Evolutionary conservation across 2,329 filamentous ascomycete species (phyloP), one percentile per base, ranked within the genome.

Genomic region (Clonostachys rosea): DNA sequence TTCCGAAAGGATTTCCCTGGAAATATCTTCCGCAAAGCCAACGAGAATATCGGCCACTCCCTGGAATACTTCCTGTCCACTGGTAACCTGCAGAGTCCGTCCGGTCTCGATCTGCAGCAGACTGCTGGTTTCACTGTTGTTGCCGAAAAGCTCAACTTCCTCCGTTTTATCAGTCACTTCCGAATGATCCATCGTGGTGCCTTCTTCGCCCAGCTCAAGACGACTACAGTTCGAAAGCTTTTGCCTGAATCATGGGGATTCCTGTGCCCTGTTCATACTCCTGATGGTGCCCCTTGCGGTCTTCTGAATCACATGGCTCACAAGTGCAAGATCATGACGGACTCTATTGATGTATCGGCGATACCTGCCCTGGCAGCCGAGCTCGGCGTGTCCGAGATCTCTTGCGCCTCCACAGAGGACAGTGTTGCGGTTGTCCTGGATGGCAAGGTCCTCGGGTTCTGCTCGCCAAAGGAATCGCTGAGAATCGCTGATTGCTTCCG

Each of bases 131-230:
- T 95, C 67, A 95, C 90, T 0, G 91, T 99, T 44, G 91, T 97
- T 45, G 94, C 94, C 4, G 94, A 99, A 65, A 97, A 97, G 77
- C 92, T 99, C 64, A 99, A 99, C 72, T 99, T 97, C 65, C 83
- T 95, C 60, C 89, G 94, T 59, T 99, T 97, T 72, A 95, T 99
- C 71, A 94, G 89, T 67, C 94, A 99, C 68, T 99, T 99, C 79
- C 87, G 94, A 56, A 96, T 96, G 91, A 90, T 99, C 49, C 94
- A 99, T 73, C 84, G 94, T 83, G 94, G 94, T 75, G 94, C 90
- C 63, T 99, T 99, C 79, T 99, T 99, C 66, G 94, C 94, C 5
- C 89, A 97, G 64, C 71, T 99, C 54, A 97, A 96, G 71, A 99
- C 94, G 0, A 99, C 94, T 1, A 94, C 94, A 0, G 94, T 99